phyloP scores from a whole-genome alignment of 441 rosid species.

The Euphorbia celastroides region DNA sequence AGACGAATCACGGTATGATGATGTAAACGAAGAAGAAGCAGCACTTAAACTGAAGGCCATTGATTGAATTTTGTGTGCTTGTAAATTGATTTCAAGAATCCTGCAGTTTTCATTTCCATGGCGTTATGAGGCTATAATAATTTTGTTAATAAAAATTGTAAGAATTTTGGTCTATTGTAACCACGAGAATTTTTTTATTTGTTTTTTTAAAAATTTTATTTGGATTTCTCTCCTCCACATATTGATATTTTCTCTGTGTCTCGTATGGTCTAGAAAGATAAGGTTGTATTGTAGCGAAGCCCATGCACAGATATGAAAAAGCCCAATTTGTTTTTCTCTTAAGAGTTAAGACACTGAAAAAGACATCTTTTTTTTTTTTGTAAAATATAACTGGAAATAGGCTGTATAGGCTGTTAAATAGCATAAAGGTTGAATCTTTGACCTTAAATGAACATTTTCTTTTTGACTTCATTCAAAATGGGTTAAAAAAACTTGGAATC shows the following conservation, averaged over 20 bases:
- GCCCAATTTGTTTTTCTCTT: too few relatives aligned
- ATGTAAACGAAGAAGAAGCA: slow-evolving; percentile 16
- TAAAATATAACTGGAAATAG: too few relatives aligned
- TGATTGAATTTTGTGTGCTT: neutral
- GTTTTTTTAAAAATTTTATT: neutral
- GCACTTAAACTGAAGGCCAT: slow-evolving; percentile 21
- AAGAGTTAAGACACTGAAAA: too few relatives aligned
- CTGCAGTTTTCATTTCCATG: slow-evolving; percentile 11
- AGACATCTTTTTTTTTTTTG: too few relatives aligned
- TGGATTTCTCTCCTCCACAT: neutral
- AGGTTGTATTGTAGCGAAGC: neutral
- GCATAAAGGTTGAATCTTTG: too few relatives aligned
- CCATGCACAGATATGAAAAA: too few relatives aligned
- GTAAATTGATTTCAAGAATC: slow-evolving; percentile 1
- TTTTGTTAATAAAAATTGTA: neutral
- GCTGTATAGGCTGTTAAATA: too few relatives aligned
- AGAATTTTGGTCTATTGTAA: neutral
- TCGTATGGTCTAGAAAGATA: neutral
- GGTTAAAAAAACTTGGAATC: too few relatives aligned
- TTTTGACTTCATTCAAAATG: too few relatives aligned
- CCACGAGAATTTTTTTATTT: neutral
- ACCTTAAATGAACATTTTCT: too few relatives aligned
- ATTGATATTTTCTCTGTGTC: neutral
- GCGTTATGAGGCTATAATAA: slow-evolving; percentile 10
- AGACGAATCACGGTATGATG: slow-evolving; percentile 13